Evolutionary conservation across 2,329 filamentous ascomycete genomes (phyloP).

Genomic region (Ceratocystis harringtonii): DNA sequence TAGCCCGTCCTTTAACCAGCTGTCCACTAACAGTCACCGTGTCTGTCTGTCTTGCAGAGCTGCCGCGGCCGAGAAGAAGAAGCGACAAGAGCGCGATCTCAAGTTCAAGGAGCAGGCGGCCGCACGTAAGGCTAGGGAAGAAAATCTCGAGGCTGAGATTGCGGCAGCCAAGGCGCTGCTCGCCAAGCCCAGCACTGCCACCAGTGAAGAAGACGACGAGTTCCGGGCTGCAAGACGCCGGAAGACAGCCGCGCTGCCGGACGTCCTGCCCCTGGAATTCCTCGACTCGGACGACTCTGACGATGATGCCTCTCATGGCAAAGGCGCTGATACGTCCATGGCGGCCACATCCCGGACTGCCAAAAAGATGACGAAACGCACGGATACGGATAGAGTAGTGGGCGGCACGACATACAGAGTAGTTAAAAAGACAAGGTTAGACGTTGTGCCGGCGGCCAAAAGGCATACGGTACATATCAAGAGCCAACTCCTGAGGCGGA

Average conservation of each 20-base stretch:
- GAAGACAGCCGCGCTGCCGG: conserved; percentile 24
- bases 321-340: neutral
- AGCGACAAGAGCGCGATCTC: conserved; percentile 39
- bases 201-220: neutral
- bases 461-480: conserved; percentile 31
- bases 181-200: conserved; percentile 13
- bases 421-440: conserved; percentile 29
- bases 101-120: conserved; percentile 41
- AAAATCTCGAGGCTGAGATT: conserved; percentile 17
- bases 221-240: neutral
- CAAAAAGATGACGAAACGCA: conserved; percentile 19
- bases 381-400: conserved; percentile 33
- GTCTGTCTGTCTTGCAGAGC: conserved; percentile 26
- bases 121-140: conserved; percentile 29
- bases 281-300: conserved; percentile 34
- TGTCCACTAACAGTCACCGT: conserved; percentile 10
- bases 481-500: conserved; percentile 33
- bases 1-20: conserved; percentile 1
- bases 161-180: conserved; percentile 18
- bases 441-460: conserved; percentile 34
- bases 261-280: conserved; percentile 38
- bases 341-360: conserved; percentile 24
- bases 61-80: conserved; percentile 36
- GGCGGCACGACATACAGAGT: conserved; percentile 41
- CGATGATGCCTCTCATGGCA: conserved; percentile 18